phyloP scores from a whole-genome alignment of 2,329 filamentous ascomycete species.

The Penicillium sp. region DNA sequence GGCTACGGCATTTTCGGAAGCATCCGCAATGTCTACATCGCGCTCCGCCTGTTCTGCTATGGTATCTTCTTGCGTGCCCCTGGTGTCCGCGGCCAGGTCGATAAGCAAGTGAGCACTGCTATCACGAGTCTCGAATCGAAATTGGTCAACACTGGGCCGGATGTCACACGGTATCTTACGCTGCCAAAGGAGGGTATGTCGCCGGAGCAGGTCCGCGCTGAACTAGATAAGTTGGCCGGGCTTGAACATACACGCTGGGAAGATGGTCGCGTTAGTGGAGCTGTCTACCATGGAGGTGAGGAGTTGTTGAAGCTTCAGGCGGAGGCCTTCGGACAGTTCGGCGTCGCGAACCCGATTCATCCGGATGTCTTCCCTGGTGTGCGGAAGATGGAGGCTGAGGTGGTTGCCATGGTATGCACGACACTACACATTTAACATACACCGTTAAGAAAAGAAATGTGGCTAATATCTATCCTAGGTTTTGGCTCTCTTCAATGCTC shows the following conservation, averaged over 20 bases:
- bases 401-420: constrained; percentile 81
- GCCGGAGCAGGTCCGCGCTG: constrained; percentile 72
- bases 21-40: constrained; percentile 69
- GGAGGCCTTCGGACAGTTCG: constrained; percentile 90
- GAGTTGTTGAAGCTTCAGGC: constrained; percentile 80
- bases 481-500: constrained; percentile 82
- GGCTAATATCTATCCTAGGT: constrained; percentile 44
- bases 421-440: not conserved
- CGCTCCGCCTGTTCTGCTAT: constrained; percentile 71
- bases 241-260: constrained; percentile 98
- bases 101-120: constrained; percentile 77
- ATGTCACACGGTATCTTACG: constrained; percentile 68
- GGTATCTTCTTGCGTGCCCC: constrained; percentile 82
- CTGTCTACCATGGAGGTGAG: constrained; percentile 91
- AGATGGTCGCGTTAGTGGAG: constrained; percentile 88
- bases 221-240: constrained; percentile 73
- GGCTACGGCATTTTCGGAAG: constrained; percentile 85
- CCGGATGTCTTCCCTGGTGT: constrained; percentile 98
- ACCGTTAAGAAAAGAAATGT: not conserved
- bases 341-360: constrained; percentile 93
- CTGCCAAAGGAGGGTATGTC: constrained; percentile 83
- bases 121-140: constrained; percentile 79
- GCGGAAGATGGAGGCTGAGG: constrained; percentile 97
- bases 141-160: constrained; percentile 71
- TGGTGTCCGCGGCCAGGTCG: constrained; percentile 80